Evolutionary conservation across 805 yeast species (phyloP), one percentile per base, ranked within the genome.

Genomic region (Hanseniaspora lachancei): DNA sequence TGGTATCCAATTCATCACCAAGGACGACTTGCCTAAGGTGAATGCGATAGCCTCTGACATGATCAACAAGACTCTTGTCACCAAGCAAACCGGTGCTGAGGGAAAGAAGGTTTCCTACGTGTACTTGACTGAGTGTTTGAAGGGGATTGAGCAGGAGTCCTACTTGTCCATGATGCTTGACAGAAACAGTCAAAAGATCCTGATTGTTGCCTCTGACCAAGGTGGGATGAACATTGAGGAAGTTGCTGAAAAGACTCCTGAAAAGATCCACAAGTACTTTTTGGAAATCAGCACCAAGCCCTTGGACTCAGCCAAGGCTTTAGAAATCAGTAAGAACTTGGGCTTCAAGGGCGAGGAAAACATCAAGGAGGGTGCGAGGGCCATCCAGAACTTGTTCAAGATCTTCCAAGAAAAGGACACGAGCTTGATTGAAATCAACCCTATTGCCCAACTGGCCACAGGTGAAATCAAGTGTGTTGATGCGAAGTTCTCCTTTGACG

Each of bases 201-300:
- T 93, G 74, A 86, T 93, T 67, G 96, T 93, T 61, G 96, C 96
- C 51, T 89, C 97, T 36, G 77, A 95, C 60, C 93, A 93, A 75
- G 99, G 99, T 76, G 99, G 99, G 77, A 89, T 93, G 95, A 96
- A 93, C 75, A 93, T 93, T 67, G 99, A 93, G 78, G 96, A 95
- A 70, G 97, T 93, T 63, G 99, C 98, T 59, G 83, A 82, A 63
- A 81, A 78, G 64, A 83, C 80, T 71, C 99, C 99, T 55, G 80
- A 79, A 57, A 95, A 95, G 63, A 93, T 93, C 75, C 84, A 87
- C 74, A 82, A 91, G 62, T 88, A 82, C 78, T 77, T 84, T 61
- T 81, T 93, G 58, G 82, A 84, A 63, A 77, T 87, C 64, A 77
- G 82, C 58, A 47, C 48, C 18, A 72, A 73, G 56, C 97, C 96